Percentiles rank a stretch among this genome's conserved stretches.
Conservation (phyloP, 2,329 filamentous ascomycete species). For the Paecilomyces dactylethromorphus region DNA sequence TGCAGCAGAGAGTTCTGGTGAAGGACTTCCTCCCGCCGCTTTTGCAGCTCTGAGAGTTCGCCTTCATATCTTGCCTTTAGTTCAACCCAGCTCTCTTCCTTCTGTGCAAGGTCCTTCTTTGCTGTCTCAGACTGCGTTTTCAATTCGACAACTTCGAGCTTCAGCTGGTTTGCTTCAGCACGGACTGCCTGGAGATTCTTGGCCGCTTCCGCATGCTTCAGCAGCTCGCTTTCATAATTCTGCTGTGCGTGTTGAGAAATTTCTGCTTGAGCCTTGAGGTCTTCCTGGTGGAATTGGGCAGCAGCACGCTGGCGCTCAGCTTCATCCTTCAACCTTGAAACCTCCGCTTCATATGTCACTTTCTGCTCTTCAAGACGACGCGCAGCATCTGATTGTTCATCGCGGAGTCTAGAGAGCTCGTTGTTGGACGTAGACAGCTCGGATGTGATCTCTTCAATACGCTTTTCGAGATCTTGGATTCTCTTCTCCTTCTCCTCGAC, state of each 20-base stretch:
- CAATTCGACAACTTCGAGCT: constrained; percentile 67
- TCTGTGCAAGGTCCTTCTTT: constrained; percentile 69
- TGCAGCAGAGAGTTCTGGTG: constrained; percentile 89
- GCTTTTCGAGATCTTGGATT: constrained; percentile 74
- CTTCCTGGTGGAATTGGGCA: constrained; percentile 79
- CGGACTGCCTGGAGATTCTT: constrained; percentile 74
- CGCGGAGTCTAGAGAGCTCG: constrained; percentile 73
- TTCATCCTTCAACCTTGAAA: constrained; percentile 75
- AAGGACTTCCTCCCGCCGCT: constrained; percentile 73
- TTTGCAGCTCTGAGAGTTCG: constrained; percentile 72
- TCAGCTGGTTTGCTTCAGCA: constrained; percentile 72
- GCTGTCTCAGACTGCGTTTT: constrained; percentile 80
- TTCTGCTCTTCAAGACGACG: constrained; percentile 77
- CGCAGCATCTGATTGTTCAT: constrained; percentile 68
- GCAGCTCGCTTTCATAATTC: constrained; percentile 87
- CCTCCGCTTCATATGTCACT: constrained; percentile 67
- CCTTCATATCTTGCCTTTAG: constrained; percentile 72
- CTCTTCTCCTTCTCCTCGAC: constrained; percentile 71
- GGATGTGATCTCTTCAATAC: constrained; percentile 72
- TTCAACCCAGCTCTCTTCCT: constrained; percentile 82
- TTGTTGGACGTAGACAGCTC: constrained; percentile 77
- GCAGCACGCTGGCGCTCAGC: constrained; percentile 72
- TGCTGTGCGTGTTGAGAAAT: constrained; percentile 91
- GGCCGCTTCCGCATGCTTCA: constrained; percentile 94
- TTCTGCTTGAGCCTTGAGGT: constrained; percentile 85